Conservation (phyloP, 495 filamentous ascomycete genomes). For the Letharia lupina region DNA sequence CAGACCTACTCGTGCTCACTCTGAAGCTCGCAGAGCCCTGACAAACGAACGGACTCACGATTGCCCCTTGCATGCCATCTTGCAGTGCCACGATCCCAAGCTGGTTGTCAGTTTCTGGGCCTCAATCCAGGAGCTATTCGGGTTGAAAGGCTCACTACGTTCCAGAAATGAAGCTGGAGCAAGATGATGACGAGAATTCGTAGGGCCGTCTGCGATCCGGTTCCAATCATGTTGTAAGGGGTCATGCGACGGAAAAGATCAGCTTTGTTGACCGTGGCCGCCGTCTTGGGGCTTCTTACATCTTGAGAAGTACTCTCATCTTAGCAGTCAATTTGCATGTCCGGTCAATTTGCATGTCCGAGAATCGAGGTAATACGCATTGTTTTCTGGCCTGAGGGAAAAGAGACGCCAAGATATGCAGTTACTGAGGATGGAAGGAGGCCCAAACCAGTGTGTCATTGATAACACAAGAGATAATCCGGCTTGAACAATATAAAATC, state of each 20-base stretch:
- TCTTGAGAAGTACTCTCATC: background rate
- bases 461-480: background rate
- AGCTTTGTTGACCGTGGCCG: background rate
- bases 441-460: background rate
- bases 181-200: background rate
- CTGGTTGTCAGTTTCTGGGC: background rate
- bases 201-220: background rate
- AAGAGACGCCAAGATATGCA: background rate
- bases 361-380: background rate
- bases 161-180: background rate
- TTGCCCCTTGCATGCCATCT: background rate
- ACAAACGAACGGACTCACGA: background rate
- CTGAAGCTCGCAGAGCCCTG: background rate
- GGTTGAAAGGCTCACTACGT: conserved; percentile 4
- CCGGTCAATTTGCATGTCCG: background rate
- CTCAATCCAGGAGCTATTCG: background rate
- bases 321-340: background rate
- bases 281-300: background rate
- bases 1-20: background rate
- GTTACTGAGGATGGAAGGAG: background rate
- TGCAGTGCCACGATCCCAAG: background rate
- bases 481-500: too few relatives aligned
- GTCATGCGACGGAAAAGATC: background rate
- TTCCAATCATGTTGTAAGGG: background rate
- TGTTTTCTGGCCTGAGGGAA: background rate